Evolutionary conservation across 768 basidiomycete genomes (phyloP).

Genomic region (Phylloporus sp.): DNA sequence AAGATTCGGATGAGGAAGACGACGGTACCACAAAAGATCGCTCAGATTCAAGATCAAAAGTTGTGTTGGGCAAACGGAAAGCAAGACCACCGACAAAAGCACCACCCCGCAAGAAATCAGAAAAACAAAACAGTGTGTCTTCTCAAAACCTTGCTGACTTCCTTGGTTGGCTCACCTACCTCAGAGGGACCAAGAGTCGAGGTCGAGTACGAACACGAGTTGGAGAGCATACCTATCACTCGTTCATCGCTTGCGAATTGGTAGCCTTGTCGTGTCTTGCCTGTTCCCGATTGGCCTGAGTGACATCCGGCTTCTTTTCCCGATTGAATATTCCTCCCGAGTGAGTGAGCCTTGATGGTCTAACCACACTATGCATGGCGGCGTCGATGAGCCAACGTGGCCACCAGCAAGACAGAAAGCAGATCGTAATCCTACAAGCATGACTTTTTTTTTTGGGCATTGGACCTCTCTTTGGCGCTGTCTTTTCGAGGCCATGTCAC

Average conservation of each 20-base stretch:
- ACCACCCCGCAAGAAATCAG: constrained; percentile 49
- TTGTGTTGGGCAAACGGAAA: constrained; percentile 68
- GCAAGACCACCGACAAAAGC: constrained; percentile 38
- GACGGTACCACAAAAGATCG: constrained; percentile 38
- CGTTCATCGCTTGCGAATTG: constrained; percentile 51
- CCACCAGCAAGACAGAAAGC: background rate
- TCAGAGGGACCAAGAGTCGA: constrained; percentile 79
- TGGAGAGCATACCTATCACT: constrained; percentile 60
- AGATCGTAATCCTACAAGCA: no score
- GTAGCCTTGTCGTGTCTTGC: constrained; percentile 32
- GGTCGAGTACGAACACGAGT: constrained; percentile 95
- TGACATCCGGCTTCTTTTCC: background rate
- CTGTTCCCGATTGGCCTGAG: background rate
- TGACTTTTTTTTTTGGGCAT: no score
- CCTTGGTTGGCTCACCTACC: constrained; percentile 10
- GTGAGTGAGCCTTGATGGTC: background rate
- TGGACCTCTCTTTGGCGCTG: no score
- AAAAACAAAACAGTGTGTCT: constrained; percentile 61
- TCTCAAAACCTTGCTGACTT: background rate
- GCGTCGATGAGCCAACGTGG: background rate
- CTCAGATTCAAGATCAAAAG: constrained; percentile 40
- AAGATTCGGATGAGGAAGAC: constrained; percentile 39
- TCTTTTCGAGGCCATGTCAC: no score
- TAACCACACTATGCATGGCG: background rate
- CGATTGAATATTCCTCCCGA: background rate